A percentile compares a stretch with the other conserved stretches of the same genome.
Evolutionary conservation across 192 early-diverging fungal species (phyloP).

Genomic region (Diversispora epigaea): DNA sequence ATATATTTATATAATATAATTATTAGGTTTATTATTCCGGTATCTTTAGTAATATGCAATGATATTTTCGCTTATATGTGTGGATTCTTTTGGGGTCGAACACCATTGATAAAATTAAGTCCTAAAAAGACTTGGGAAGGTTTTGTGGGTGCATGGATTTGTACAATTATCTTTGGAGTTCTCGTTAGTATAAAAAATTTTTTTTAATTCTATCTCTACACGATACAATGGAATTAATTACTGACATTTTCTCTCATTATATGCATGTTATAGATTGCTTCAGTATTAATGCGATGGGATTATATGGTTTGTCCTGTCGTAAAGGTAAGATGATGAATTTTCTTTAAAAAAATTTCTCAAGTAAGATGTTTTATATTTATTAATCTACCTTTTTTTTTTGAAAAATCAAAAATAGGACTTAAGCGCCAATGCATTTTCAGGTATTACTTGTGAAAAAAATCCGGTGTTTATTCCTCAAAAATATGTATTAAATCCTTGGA

Average conservation of each 20-base stretch:
- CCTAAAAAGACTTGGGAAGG: constrained; percentile 99
- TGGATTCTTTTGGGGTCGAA: constrained; percentile 91
- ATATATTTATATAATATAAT: background rate
- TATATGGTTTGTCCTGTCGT: constrained; percentile 63
- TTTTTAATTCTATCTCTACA: no score
- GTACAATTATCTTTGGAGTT: constrained; percentile 87
- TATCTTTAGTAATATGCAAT: constrained; percentile 87
- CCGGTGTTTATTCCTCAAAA: constrained; percentile 54
- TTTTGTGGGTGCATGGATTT: constrained; percentile 84
- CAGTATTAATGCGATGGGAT: constrained; percentile 50
- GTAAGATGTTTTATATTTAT: background rate
- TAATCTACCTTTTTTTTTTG: background rate
- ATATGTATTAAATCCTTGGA: constrained; percentile 47
- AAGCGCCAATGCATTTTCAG: constrained; percentile 48
- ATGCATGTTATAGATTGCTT: constrained; percentile 38
- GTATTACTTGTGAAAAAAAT: constrained; percentile 55
- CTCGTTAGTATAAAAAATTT: constrained; percentile 44
- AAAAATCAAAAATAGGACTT: constrained; percentile 38
- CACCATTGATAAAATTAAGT: constrained; percentile 87
- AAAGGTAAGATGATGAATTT: constrained; percentile 19
- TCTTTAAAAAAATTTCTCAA: background rate
- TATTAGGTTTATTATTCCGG: constrained; percentile 79
- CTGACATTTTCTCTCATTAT: no score
- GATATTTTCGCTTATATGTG: constrained; percentile 95
- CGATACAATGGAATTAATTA: no score